Percentiles rank a stretch among this genome's conserved stretches.
phyloP scores from a whole-genome alignment of 441 rosid genomes.

The Jatropha podagrica region DNA sequence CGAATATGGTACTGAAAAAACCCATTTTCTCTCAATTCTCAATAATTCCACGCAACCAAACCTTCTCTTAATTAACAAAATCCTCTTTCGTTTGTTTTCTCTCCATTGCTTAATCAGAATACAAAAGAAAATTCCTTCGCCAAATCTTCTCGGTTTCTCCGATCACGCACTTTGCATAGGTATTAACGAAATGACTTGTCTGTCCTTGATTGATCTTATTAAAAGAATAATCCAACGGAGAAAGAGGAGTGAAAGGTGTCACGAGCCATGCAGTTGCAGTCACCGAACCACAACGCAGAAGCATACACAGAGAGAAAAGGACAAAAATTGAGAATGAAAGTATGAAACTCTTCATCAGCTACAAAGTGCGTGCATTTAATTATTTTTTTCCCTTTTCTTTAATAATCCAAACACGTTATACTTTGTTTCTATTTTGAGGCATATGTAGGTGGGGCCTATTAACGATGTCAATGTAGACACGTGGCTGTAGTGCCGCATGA shows the following conservation, averaged over 20 bases:
- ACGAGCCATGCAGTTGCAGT: not conserved
- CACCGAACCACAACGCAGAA: not conserved
- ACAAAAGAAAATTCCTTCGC: not conserved
- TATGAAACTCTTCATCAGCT: not conserved
- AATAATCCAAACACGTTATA: not conserved
- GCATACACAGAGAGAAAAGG: not conserved
- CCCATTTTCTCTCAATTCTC: constrained; percentile 20
- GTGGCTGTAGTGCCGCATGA: not conserved
- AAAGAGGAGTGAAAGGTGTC: not conserved
- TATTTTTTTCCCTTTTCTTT: not conserved
- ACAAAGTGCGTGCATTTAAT: too few species aligned
- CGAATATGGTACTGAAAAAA: constrained; percentile 54
- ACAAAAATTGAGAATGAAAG: not conserved
- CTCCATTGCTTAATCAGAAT: not conserved
- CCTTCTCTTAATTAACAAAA: not conserved
- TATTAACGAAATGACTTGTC: not conserved
- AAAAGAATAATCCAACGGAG: too few species aligned
- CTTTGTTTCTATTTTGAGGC: not conserved
- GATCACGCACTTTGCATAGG: not conserved
- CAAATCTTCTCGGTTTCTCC: constrained; percentile 6
- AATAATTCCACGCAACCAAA: not conserved
- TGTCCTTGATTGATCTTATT: not conserved
- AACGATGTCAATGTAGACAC: not conserved
- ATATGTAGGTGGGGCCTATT: not conserved
- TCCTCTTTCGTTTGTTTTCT: not conserved